These are phyloP conservation scores for Trypanosoma congolense DNA, from an alignment of 208 protist species.

Conservation along the genomic window DNA sequence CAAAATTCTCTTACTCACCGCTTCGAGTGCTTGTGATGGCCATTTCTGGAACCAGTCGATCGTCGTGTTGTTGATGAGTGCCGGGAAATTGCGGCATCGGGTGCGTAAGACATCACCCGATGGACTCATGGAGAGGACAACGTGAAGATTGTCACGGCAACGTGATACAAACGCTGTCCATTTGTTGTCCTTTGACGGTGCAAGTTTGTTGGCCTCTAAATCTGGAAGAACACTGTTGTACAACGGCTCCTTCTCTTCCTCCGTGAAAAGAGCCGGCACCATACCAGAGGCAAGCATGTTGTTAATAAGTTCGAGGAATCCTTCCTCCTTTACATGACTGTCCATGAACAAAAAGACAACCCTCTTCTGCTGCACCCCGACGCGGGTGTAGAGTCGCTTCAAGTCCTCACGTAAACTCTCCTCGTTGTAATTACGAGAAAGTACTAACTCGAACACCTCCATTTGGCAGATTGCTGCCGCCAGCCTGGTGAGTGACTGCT, in stretches of 20 bases:
- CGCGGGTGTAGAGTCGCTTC: conserved; percentile 94
- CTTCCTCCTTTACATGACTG: conserved; percentile 96
- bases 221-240: conserved; percentile 91
- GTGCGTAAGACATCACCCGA: conserved; percentile 93
- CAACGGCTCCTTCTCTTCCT: conserved; percentile 96
- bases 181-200: conserved; percentile 94
- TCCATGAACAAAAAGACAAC: conserved; percentile 99
- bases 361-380: conserved; percentile 89
- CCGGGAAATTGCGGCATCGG: conserved; percentile 97
- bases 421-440: conserved; percentile 97
- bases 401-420: conserved; percentile 97
- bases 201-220: conserved; percentile 71
- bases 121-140: conserved; percentile 98
- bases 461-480: conserved; percentile 92
- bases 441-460: conserved; percentile 95
- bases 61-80: conserved; percentile 97
- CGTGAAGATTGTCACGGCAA: conserved; percentile 97
- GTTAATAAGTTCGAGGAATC: conserved; percentile 99
- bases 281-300: conserved; percentile 98
- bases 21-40: conserved; percentile 94
- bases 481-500: conserved; percentile 96
- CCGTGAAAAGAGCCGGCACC: conserved; percentile 97
- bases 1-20: conserved; percentile 88
- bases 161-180: conserved; percentile 97
- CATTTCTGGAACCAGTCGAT: conserved; percentile 99